Evolutionary conservation across 2,329 filamentous ascomycete species (phyloP).

Genomic region (Ophiocordyceps sinensis): DNA sequence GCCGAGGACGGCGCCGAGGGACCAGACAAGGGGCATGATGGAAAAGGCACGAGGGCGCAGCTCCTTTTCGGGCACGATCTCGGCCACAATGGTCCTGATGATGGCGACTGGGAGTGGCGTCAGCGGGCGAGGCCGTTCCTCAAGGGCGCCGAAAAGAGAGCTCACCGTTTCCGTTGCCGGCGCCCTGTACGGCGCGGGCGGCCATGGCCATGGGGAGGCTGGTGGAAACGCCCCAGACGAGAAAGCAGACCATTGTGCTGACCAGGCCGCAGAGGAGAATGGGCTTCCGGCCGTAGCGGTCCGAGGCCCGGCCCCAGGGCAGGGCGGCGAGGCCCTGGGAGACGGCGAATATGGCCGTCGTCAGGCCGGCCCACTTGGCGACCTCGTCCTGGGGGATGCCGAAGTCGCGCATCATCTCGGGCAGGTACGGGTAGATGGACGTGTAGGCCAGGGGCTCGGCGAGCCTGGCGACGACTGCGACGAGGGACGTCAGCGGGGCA

Average conservation of each 20-base stretch:
- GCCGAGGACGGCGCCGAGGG: constrained; percentile 73
- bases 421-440: constrained; percentile 55
- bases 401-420: constrained; percentile 75
- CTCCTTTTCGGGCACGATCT: constrained; percentile 77
- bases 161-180: constrained; percentile 69
- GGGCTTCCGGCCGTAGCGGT: constrained; percentile 68
- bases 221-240: constrained; percentile 74
- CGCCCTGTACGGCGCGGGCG: constrained; percentile 64
- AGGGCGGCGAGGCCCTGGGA: constrained; percentile 59
- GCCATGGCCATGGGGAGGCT: constrained; percentile 67
- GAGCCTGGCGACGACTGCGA: constrained; percentile 58
- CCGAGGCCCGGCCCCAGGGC: constrained; percentile 63
- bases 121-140: background rate
- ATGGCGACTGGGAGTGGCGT: constrained; percentile 51
- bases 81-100: constrained; percentile 80
- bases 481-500: background rate
- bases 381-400: constrained; percentile 56
- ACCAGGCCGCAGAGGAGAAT: constrained; percentile 60
- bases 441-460: constrained; percentile 62
- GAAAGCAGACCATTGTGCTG: constrained; percentile 66
- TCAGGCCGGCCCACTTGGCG: constrained; percentile 67
- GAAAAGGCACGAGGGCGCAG: constrained; percentile 82
- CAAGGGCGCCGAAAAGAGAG: constrained; percentile 8
- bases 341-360: constrained; percentile 57
- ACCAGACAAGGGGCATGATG: constrained; percentile 86